Percentiles rank a stretch among this genome's conserved stretches.
These are phyloP conservation scores for Astrothelium macrocarpum DNA, from an alignment of 495 filamentous ascomycete species.

Conservation along the genomic window DNA sequence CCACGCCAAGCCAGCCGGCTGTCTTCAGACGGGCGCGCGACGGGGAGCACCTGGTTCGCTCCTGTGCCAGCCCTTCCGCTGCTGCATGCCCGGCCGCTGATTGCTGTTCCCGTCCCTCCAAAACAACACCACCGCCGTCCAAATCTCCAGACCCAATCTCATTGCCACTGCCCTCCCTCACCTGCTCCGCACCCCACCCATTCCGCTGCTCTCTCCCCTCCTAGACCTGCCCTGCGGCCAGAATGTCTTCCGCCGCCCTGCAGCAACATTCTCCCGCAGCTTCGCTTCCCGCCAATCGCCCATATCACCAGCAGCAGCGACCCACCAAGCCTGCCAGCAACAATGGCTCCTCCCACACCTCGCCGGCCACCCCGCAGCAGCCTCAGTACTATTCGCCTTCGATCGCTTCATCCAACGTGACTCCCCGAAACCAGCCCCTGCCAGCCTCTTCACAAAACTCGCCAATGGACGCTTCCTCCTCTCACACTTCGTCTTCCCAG, in stretches of 20 bases:
- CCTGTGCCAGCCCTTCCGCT: constrained; percentile 3
- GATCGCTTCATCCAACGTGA: constrained; percentile 28
- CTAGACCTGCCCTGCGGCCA: constrained; percentile 4
- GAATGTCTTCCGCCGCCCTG: constrained; percentile 35
- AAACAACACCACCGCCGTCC: background rate
- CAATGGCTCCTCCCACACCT: constrained; percentile 37
- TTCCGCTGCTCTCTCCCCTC: background rate
- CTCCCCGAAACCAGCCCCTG: constrained; percentile 34
- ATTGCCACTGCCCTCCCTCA: background rate
- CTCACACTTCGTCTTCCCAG: constrained; percentile 41
- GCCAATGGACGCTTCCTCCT: constrained; percentile 32
- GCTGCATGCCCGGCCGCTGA: background rate
- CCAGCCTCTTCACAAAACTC: constrained; percentile 34
- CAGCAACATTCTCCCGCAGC: constrained; percentile 28
- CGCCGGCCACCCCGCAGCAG: constrained; percentile 39
- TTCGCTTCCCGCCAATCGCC: constrained; percentile 20
- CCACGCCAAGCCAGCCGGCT: background rate
- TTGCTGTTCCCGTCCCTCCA: constrained; percentile 6
- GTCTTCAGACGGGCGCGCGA: background rate
- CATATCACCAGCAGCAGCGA: constrained; percentile 25
- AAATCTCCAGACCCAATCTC: background rate
- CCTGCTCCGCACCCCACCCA: background rate
- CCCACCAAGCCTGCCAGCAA: constrained; percentile 23
- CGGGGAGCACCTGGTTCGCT: background rate
- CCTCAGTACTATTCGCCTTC: constrained; percentile 24